These are phyloP conservation scores for sweet orange (Citrus sinensis) DNA, from an alignment of 345 rosid genomes.

Conservation along the genomic window DVS_A1.0 CM039161.1:5406001-5406500, in stretches of 20 bases:
- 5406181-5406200: conserved; percentile 1
- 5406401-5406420: conserved; percentile 94
- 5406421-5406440: conserved; percentile 99
- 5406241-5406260: conserved; percentile 88
- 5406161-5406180: neutral
- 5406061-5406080: conserved; percentile 97
- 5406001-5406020: conserved; percentile 98
- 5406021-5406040: conserved; percentile 99
- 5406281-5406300: conserved; percentile 99
- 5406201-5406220: conserved; percentile 6
- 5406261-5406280: conserved; percentile 98
- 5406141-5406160: neutral
- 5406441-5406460: conserved; percentile 99
- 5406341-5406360: conserved; percentile 99
- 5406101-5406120: conserved; percentile 69
- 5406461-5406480: conserved; percentile 90
- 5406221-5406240: conserved; percentile 4
- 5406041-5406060: conserved; percentile 90
- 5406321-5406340: conserved; percentile 94
- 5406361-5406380: conserved; percentile 92
- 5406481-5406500: conserved; percentile 84
- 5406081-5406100: conserved; percentile 98
- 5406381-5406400: conserved; percentile 98
- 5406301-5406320: conserved; percentile 98
- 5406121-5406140: conserved; percentile 11